Evolutionary conservation across 1,139 yeast species (phyloP).

Genomic region (Debaryomyces sp.): DNA sequence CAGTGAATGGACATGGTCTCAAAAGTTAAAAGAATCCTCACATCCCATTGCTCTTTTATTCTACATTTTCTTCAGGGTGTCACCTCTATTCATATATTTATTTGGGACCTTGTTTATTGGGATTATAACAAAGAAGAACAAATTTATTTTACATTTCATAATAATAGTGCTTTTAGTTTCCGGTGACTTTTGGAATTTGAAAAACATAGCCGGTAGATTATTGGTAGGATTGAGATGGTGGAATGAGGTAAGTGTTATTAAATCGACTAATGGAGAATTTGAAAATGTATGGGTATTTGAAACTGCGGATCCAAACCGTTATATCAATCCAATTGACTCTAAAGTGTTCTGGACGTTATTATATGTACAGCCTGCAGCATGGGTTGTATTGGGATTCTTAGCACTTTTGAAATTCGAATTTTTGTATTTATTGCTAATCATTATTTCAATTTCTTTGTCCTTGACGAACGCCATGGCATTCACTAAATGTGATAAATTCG

Average conservation of each 20-base stretch:
- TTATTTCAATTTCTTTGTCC: constrained; percentile 70
- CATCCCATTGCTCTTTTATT: constrained; percentile 77
- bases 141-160: constrained; percentile 78
- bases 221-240: constrained; percentile 95
- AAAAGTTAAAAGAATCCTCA: constrained; percentile 58
- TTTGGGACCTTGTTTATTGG: constrained; percentile 68
- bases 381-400: constrained; percentile 73
- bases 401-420: constrained; percentile 80
- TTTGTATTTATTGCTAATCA: constrained; percentile 66
- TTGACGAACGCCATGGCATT: constrained; percentile 86
- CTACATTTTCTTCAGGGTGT: constrained; percentile 63
- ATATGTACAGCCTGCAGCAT: constrained; percentile 72
- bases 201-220: constrained; percentile 86
- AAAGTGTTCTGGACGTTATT: constrained; percentile 83
- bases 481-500: constrained; percentile 87
- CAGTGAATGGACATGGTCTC: constrained; percentile 28
- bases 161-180: constrained; percentile 72
- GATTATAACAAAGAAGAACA: constrained; percentile 43
- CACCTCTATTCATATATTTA: constrained; percentile 66
- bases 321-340: constrained; percentile 90
- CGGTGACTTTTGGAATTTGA: constrained; percentile 92
- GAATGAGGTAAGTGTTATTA: constrained; percentile 62
- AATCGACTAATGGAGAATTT: constrained; percentile 51
- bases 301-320: constrained; percentile 78
- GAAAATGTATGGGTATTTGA: constrained; percentile 89